Evolutionary conservation across 768 basidiomycete species (phyloP).

Genomic region (Neoboletus magnificus): DNA sequence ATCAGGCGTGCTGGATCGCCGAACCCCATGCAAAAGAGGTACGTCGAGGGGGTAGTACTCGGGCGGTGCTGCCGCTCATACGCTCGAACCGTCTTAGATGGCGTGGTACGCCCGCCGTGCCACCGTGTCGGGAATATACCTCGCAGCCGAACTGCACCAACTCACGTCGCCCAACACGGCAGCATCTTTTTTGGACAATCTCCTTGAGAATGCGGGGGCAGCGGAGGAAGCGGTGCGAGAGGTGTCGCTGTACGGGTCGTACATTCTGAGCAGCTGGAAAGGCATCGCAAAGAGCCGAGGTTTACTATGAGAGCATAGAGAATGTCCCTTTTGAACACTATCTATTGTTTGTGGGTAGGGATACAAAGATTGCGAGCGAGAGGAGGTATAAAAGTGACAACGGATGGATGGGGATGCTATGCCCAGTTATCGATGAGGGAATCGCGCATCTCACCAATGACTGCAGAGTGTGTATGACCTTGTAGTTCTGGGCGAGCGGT

Average conservation of each 20-base stretch:
- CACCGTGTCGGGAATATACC: constrained; percentile 64
- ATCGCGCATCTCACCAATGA: constrained; percentile 91
- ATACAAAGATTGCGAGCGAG: constrained; percentile 21
- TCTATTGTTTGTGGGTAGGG: constrained; percentile 12
- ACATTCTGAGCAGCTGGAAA: constrained; percentile 65
- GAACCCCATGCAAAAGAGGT: constrained; percentile 60
- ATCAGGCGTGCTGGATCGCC: constrained; percentile 62
- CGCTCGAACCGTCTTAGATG: constrained; percentile 38
- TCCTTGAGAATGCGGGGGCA: constrained; percentile 49
- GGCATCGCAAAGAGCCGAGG: constrained; percentile 71
- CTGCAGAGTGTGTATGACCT: constrained; percentile 76
- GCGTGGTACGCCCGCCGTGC: constrained; percentile 72
- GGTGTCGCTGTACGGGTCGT: constrained; percentile 51
- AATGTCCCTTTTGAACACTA: constrained; percentile 6
- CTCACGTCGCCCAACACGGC: constrained; percentile 72
- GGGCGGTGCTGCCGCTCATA: neutral
- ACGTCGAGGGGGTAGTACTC: constrained; percentile 16
- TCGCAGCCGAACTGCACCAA: constrained; percentile 81
- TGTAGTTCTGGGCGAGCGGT: constrained; percentile 61
- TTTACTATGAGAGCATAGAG: constrained; percentile 28
- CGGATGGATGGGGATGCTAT: constrained; percentile 21
- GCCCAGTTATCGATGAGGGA: constrained; percentile 92
- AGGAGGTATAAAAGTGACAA: constrained; percentile 7
- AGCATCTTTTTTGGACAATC: constrained; percentile 58
- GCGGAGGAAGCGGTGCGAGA: constrained; percentile 51